Conservation (phyloP, 2,329 filamentous ascomycete species). For the Falciphora oryzae region DNA sequence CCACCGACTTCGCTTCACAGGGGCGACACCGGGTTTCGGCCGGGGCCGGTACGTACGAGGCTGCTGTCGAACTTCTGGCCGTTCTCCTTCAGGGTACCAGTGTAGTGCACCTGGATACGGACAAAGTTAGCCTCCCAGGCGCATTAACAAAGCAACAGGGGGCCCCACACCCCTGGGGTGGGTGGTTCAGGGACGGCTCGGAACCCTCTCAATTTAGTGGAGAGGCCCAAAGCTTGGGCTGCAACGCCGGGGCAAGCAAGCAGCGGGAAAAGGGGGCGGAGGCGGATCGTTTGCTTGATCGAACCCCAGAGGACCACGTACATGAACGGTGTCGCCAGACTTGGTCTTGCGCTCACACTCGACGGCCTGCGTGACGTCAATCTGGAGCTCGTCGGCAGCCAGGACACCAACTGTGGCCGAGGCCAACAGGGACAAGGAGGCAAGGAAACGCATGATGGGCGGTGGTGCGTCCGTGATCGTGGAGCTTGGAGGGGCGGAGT, state of each 20-base stretch:
- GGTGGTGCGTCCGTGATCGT: constrained; percentile 6
- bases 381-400: constrained; percentile 60
- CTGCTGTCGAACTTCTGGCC: constrained; percentile 80
- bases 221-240: neutral
- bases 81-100: constrained; percentile 66
- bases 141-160: neutral
- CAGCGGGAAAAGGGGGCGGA: neutral
- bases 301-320: neutral
- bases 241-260: neutral
- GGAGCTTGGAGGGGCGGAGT: constrained; percentile 9
- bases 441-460: constrained; percentile 42
- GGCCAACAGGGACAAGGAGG: constrained; percentile 45
- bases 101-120: constrained; percentile 81
- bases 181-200: neutral
- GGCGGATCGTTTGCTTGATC: neutral
- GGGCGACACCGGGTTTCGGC: neutral
- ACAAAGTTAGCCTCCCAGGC: constrained; percentile 52
- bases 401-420: constrained; percentile 45
- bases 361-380: constrained; percentile 68
- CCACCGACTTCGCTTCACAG: neutral
- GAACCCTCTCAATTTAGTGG: neutral
- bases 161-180: no score
- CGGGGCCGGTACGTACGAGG: constrained; percentile 17
- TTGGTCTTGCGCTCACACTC: constrained; percentile 74
- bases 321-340: constrained; percentile 11